These are phyloP conservation scores for Asclepias syriaca DNA, from an alignment of 257 asterid species.

Conservation along the genomic window DNA sequence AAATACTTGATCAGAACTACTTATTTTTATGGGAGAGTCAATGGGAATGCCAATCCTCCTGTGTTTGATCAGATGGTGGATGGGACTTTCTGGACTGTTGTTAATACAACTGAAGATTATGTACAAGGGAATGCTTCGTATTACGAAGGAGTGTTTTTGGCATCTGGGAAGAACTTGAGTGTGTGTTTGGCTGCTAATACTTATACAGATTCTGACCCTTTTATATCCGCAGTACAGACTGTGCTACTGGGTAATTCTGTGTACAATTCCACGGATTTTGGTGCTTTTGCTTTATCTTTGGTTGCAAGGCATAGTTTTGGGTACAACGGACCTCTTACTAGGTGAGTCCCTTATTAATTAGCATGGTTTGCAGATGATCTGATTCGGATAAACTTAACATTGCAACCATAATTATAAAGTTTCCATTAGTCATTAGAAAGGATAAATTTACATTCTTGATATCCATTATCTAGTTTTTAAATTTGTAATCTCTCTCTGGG, in stretches of 20 bases:
- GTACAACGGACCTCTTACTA: slow-evolving; percentile 50
- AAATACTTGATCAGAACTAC: slow-evolving; percentile 65
- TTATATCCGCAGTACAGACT: slow-evolving; percentile 81
- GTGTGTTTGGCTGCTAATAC: slow-evolving; percentile 81
- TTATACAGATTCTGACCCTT: slow-evolving; percentile 90
- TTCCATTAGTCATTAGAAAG: not conserved
- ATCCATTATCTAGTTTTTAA: not conserved
- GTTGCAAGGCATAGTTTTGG: slow-evolving; percentile 86
- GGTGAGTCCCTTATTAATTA: slow-evolving; percentile 36
- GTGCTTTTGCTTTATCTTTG: slow-evolving; percentile 44
- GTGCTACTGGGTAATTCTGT: slow-evolving; percentile 61
- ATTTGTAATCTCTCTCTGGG: not conserved
- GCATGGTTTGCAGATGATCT: not conserved
- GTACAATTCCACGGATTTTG: slow-evolving; percentile 84
- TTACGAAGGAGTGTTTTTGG: slow-evolving; percentile 70
- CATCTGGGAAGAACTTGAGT: slow-evolving; percentile 67
- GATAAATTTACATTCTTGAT: not conserved
- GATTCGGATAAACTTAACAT: not conserved
- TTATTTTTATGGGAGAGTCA: slow-evolving; percentile 71
- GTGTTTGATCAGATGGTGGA: slow-evolving; percentile 92
- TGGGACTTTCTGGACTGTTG: slow-evolving; percentile 84
- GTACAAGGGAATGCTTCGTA: slow-evolving; percentile 28
- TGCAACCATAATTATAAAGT: not conserved
- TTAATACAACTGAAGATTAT: slow-evolving; percentile 80
- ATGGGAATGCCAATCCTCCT: slow-evolving; percentile 57